Conservation (phyloP, 495 filamentous ascomycete species). For the Penicillium simplicissimum region DNA sequence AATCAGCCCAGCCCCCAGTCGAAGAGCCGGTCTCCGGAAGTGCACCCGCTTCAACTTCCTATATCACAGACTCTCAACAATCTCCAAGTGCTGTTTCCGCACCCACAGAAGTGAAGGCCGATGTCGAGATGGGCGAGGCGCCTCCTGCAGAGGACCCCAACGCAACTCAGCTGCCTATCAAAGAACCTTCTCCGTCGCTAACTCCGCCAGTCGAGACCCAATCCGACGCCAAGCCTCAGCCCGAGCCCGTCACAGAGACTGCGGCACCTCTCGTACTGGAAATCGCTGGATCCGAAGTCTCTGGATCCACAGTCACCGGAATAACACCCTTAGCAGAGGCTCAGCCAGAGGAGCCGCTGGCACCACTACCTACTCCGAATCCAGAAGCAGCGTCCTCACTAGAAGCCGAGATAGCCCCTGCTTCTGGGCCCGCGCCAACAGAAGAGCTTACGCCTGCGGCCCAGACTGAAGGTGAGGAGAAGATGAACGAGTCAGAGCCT, state of each 20-base stretch:
- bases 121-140: slow-evolving; percentile 17
- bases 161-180: slow-evolving; percentile 1
- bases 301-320: not conserved
- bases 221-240: not conserved
- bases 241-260: not conserved
- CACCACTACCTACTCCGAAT: slow-evolving; percentile 7
- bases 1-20: not conserved
- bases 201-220: not conserved
- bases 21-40: not conserved
- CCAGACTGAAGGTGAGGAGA: slow-evolving; percentile 4
- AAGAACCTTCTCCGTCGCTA: slow-evolving; percentile 6
- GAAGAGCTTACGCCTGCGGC: slow-evolving; percentile 1
- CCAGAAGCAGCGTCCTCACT: not conserved
- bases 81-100: not conserved
- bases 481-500: slow-evolving; percentile 13
- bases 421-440: not conserved
- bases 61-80: not conserved
- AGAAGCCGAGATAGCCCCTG: not conserved
- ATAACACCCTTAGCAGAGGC: slow-evolving; percentile 7
- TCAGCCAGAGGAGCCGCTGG: slow-evolving; percentile 4
- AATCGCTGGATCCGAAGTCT: not conserved
- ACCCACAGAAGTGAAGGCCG: slow-evolving; percentile 10
- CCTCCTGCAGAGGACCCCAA: slow-evolving; percentile 3
- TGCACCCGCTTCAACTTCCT: not conserved
- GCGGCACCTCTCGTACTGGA: not conserved